Conservation (phyloP, 352 stramenopile genomes). For the Globisporangium perplexum region DNA sequence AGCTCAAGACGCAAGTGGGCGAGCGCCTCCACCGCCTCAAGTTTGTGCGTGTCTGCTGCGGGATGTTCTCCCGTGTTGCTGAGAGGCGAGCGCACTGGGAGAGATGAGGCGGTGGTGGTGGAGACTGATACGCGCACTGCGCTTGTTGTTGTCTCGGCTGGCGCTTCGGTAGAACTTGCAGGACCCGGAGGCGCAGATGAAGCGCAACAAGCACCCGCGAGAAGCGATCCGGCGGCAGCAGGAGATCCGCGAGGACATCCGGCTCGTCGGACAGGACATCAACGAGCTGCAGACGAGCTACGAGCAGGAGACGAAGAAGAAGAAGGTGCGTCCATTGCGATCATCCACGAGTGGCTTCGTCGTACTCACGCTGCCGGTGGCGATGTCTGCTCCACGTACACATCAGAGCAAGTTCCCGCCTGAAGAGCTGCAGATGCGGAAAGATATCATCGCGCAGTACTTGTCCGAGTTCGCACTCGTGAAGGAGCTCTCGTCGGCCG, state of each 20-base stretch:
- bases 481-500: conserved; percentile 64
- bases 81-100: too few species aligned
- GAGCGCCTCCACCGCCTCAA: conserved; percentile 77
- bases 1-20: conserved; percentile 74
- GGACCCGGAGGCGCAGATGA: conserved; percentile 59
- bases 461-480: conserved; percentile 67
- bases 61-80: too few species aligned
- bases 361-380: neutral
- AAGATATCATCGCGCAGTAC: conserved; percentile 80
- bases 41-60: conserved; percentile 35
- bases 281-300: conserved; percentile 64
- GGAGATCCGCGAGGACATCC: conserved; percentile 78
- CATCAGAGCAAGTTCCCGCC: conserved; percentile 67
- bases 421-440: conserved; percentile 70
- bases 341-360: neutral
- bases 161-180: conserved; percentile 43
- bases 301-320: conserved; percentile 77
- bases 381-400: neutral
- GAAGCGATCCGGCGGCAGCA: conserved; percentile 77
- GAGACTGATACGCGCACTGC: neutral
- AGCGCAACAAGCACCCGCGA: conserved; percentile 65
- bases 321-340: conserved; percentile 34
- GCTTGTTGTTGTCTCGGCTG: neutral
- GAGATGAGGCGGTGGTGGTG: neutral
- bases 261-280: conserved; percentile 65